Evolutionary conservation across 306 rosid genomes (phyloP), one percentile per base, ranked within the genome.

Genomic region (Rubus parviflorus): DNA sequence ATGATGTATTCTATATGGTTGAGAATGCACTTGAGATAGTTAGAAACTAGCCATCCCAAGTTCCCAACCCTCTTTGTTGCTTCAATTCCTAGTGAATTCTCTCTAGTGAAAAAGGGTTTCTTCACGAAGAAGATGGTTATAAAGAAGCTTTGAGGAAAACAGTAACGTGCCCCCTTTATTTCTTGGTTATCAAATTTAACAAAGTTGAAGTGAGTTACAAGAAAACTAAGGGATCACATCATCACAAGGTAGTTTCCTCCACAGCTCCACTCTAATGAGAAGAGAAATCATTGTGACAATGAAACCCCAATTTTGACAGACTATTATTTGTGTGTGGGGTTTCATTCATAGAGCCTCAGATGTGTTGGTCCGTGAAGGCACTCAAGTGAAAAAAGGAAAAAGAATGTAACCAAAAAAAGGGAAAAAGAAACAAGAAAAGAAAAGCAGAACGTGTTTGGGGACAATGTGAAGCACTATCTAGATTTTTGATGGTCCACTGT

Each of bases 401-500:
- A 30, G 35, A 30, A 2, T 30, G 30, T 30, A 30, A 1, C 35
- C 2, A 30, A 1, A 19, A 19, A 20, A 23, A 15, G 53, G 20
- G 15, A 13, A 14, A 23, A 3, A 6, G 3, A 54, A 25, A 68
- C 15, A 56, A 43, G 19, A 78, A 37, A 10, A 37, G 40, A 49
- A 38, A 51, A 9, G 23, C 68, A 37, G 60, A 65, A 30, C 19
- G 15, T 51, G 66, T 23, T n/a, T 62, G 40, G 65, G 14, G 46
- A 70, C 80, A 76, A n/a, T 8, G 20, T 53, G 51, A 72, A 62
- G 67, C 35, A 13, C 54, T 5, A 7, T 40, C 12, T 25, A 11
- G 61, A 81, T 62, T 58, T 42, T 37, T 49, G 37, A 49, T 69
- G 84, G 81, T 70, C 81, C 81, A 72, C 74, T 52, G 22, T 58